Conservation (phyloP, 805 yeast genomes). For the Pichia sporocuriosa region DNA sequence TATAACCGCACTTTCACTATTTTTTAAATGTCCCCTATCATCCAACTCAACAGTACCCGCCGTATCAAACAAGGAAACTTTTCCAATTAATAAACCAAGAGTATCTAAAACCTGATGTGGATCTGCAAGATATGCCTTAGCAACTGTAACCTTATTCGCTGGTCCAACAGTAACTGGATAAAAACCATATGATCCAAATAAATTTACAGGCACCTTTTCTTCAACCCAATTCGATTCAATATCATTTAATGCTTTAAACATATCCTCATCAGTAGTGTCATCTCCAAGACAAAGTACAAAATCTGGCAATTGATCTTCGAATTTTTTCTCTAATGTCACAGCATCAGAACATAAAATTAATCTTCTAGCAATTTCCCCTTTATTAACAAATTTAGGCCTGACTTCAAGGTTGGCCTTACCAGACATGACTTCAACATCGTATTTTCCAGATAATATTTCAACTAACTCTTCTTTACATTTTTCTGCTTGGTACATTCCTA, state of each 20-base stretch:
- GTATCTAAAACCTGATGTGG: slow-evolving; percentile 83
- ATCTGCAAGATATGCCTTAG: slow-evolving; percentile 77
- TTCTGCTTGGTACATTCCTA: slow-evolving; percentile 81
- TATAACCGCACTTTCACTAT: slow-evolving; percentile 38
- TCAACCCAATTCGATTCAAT: slow-evolving; percentile 51
- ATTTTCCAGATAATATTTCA: slow-evolving; percentile 44
- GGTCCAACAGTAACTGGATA: slow-evolving; percentile 92
- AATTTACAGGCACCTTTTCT: slow-evolving; percentile 35
- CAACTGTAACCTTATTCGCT: slow-evolving; percentile 77
- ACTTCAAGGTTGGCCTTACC: slow-evolving; percentile 98
- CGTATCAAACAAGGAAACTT: slow-evolving; percentile 69
- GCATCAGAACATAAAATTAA: slow-evolving; percentile 64
- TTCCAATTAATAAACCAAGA: slow-evolving; percentile 72
- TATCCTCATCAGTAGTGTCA: slow-evolving; percentile 95
- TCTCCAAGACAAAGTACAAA: slow-evolving; percentile 90
- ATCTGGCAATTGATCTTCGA: slow-evolving; percentile 54
- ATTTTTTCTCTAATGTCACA: slow-evolving; percentile 20
- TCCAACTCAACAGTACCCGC: slow-evolving; percentile 72
- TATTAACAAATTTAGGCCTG: slow-evolving; percentile 90
- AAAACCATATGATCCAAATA: slow-evolving; percentile 52
- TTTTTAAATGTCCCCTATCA: slow-evolving; percentile 63
- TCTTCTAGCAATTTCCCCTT: slow-evolving; percentile 90
- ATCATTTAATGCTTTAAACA: slow-evolving; percentile 73
- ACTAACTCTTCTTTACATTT: slow-evolving; percentile 61
- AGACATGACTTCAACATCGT: slow-evolving; percentile 89